A percentile compares a stretch with the other conserved stretches of the same genome.
Conservation (phyloP, 257 asterid genomes). For the Lantana camara region DNA sequence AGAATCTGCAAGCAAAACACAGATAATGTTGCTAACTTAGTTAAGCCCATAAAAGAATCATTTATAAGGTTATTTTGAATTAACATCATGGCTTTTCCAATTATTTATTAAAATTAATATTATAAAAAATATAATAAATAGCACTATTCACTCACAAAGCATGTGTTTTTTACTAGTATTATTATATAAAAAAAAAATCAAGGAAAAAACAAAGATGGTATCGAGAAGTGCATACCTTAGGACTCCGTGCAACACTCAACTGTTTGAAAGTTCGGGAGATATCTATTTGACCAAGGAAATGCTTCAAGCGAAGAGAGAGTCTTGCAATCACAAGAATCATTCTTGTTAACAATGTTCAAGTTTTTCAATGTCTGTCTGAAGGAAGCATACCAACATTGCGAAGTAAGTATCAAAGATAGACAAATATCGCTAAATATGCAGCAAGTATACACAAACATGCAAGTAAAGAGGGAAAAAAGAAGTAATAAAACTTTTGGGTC, state of each 20-base stretch:
- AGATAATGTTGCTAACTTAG: no score
- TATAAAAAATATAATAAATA: no score
- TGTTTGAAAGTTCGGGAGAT: slow-evolving; percentile 75
- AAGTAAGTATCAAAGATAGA: slow-evolving; percentile 1
- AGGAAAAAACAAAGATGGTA: not conserved
- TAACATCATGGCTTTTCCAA: no score
- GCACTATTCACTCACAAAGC: no score
- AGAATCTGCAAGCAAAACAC: slow-evolving; percentile 63
- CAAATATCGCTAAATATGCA: not conserved
- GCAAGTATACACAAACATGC: slow-evolving; percentile 1
- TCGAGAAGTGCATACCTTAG: slow-evolving; percentile 55
- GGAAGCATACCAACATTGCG: slow-evolving; percentile 25
- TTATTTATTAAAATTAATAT: no score
- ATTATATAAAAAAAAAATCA: no score
- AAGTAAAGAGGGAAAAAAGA: no score
- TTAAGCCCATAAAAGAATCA: no score
- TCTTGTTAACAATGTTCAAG: slow-evolving; percentile 55
- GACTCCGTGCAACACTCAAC: slow-evolving; percentile 64
- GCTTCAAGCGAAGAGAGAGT: slow-evolving; percentile 52
- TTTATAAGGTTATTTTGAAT: no score
- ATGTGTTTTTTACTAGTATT: no score
- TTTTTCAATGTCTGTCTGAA: slow-evolving; percentile 63
- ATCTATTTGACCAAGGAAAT: slow-evolving; percentile 82
- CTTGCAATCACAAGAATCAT: slow-evolving; percentile 81
- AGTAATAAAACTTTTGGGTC: no score